Evolutionary conservation across 192 early-diverging fungal genomes (phyloP).

Genomic region (Gamsiella multidivaricata): DNA sequence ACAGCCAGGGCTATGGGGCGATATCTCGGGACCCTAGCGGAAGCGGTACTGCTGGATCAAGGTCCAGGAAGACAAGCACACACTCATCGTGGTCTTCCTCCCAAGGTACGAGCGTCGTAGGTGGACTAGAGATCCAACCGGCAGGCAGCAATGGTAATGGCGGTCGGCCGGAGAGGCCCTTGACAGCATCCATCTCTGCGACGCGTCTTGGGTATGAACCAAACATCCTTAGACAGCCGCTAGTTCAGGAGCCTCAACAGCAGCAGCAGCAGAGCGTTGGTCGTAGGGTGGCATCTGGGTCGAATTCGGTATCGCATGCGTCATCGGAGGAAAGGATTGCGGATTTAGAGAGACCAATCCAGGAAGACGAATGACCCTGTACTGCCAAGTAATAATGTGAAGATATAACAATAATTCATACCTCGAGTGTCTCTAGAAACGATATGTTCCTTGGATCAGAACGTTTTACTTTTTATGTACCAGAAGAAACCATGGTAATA

Average conservation of each 20-base stretch:
- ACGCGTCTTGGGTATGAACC: background rate
- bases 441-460: no score
- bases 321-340: no score
- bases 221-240: background rate
- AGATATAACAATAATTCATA: no score
- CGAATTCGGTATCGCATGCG: no score
- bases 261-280: background rate
- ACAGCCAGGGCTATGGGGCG: background rate
- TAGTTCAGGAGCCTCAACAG: background rate
- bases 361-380: no score
- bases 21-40: background rate
- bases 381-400: no score
- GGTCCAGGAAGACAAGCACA: background rate
- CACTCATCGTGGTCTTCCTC: background rate
- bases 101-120: background rate
- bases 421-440: no score
- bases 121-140: background rate
- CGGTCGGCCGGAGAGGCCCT: background rate
- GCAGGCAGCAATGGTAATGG: no score
- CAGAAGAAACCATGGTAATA: no score
- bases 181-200: background rate
- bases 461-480: no score
- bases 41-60: background rate
- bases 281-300: background rate
- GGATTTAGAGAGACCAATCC: no score